Base-by-base conservation (phyloP, 768 basidiomycete genomes). In the Agaricus bisporus region DNA sequence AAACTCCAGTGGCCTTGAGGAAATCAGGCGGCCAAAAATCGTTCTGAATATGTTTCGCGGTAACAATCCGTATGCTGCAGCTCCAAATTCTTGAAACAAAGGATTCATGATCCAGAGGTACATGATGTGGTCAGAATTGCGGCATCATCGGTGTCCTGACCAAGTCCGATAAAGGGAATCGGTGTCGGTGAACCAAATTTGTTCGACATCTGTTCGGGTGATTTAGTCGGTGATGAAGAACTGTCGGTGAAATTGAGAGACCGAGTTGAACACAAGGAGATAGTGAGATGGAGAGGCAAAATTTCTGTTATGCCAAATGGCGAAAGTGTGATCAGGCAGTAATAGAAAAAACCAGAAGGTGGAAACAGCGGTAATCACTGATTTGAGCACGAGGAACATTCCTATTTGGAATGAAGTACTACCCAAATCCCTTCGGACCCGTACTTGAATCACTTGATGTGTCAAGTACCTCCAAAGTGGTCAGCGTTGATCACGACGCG, bases 111-210 rank as follows among this genome's bases (percentile, higher is more conserved):
- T 77, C 87, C 87, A 90, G n/a, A 63, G 59, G 50, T 78, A 71
- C 67, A 81, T 81, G 4, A 81, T 81, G 4, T 75, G 8, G 69
- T 64, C 5, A 79, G 73, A 32, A 90, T 82, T 9, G 61, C 63
- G 2, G 71, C 63, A 54, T 86, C 74, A 64, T 88, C 79, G 14
- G 89, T 91, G 68, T 90, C 79, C 57, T 3, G 32, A 32, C 3
- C 32, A 91, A 60, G 61, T 91, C 88, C 0, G 82, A 73, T 0
- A 90, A 73, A n/a, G 85, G 74, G 36, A 89, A 78, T 1, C 63
- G 64, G 9, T 68, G 60, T 89, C 86, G 3, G 89, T 89, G 3
- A 91, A 71, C 86, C 87, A 91, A 67, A 86, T 88, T 67, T 86
- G 81, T 59, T 83, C 76, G 37, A 74, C 65, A 32, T 68, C 64